Evolutionary conservation across 108 stramenopile species (phyloP), one percentile per base, ranked within the genome.

Genomic region (Nitzschia inconspicua): DNA sequence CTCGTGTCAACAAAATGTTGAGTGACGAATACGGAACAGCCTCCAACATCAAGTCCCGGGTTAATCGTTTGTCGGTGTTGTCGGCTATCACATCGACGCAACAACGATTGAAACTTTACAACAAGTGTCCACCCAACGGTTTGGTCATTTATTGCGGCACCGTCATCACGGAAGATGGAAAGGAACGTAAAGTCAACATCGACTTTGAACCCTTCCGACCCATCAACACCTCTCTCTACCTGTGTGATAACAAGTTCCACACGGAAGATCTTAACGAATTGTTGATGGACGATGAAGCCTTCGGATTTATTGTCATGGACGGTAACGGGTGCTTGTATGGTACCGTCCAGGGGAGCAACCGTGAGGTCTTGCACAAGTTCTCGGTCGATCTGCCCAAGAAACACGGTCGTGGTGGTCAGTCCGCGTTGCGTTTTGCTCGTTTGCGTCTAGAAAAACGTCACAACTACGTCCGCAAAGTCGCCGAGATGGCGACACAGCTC

Each of bases 281-380:
- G 13, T 85, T 99, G 40, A 94, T 96, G 61, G 98, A 99, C 75
- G 98, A 99, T 70, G 96, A 99, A 67, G 85, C 86, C 32, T 99
- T 99, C 68, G 98, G 97, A 8, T 99, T 99, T 70, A 96, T 99
- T 63, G 80, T 99, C 65, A 98, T 99, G 97, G 98, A 99, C 70
- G 98, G 98, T 69, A 98, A 98, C 74, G 98, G 98, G 6, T 93
- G 80, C 44, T 78, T 99, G 32, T 99, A 97, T 71, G 98, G 95
- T 25, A 91, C 90, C 16, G 93, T 97, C 3, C 91, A 94, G 60
- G 96, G 96, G 19, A 94, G 87, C 75, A 91, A 85, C 37, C 73
- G 93, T 13, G 96, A 96, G 72, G 76, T 99, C 40, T 58, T 99
- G 43, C 96, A 98, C 80, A 98, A 98, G 73, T 98, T 99, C 82